Percentiles rank a stretch among this genome's conserved stretches.
Evolutionary conservation across 1,284 basidiomycete species (phyloP).

Genomic region (Meripilus lineatus): DNA sequence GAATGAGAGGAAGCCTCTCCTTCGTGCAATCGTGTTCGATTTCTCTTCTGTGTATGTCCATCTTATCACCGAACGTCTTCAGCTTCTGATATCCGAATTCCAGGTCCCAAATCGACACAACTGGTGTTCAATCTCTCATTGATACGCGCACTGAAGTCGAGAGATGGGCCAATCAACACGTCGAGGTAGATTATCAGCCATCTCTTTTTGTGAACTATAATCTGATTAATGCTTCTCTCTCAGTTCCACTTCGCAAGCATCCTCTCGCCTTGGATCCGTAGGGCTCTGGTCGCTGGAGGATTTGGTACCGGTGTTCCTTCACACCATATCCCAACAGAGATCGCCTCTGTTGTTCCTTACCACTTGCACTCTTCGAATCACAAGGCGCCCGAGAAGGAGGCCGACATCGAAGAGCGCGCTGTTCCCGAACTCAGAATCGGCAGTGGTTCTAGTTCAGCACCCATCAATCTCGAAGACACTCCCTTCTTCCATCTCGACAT

Average conservation of each 20-base stretch:
- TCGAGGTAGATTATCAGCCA: conserved; percentile 52
- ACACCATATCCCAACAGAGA: conserved; percentile 47
- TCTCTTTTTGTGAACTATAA: background rate
- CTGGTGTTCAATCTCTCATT: conserved; percentile 87
- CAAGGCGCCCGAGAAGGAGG: conserved; percentile 2
- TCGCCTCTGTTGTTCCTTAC: conserved; percentile 71
- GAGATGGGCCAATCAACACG: conserved; percentile 76
- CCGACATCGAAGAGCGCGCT: conserved; percentile 17
- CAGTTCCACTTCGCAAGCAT: conserved; percentile 88
- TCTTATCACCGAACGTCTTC: background rate
- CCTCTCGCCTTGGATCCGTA: conserved; percentile 91
- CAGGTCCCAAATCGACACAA: conserved; percentile 79
- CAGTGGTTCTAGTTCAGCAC: conserved; percentile 18
- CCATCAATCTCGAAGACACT: conserved; percentile 53
- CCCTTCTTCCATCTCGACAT: conserved; percentile 90
- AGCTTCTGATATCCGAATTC: conserved; percentile 1
- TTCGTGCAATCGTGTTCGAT: conserved; percentile 89
- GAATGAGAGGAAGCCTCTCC: conserved; percentile 59
- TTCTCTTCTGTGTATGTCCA: conserved; percentile 75
- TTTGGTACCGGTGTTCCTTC: conserved; percentile 64
- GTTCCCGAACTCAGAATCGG: conserved; percentile 4
- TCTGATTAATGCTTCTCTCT: conserved; percentile 6
- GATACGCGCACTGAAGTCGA: conserved; percentile 87
- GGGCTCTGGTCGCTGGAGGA: conserved; percentile 83
- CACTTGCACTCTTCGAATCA: conserved; percentile 32